Base-by-base conservation (phyloP, 148 eudicot species). In the Fagopyrum homotropicum region DNA sequence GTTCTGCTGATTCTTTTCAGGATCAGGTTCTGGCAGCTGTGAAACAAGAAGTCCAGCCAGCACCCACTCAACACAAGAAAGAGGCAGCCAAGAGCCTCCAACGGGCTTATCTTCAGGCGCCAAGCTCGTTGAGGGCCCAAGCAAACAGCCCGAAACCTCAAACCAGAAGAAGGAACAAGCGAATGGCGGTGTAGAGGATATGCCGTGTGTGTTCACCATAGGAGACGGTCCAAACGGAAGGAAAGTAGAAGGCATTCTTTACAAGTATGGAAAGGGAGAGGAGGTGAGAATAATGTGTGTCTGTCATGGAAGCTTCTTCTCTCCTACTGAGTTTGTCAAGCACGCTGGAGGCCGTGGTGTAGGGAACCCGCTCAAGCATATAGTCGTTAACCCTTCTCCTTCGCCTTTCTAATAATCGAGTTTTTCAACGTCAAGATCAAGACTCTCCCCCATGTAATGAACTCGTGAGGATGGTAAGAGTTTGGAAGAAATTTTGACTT, bases 341-440 rank as follows among this genome's bases (percentile, higher is more conserved):
- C 93, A 89, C 69, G 93, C 85, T 19, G 89, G 91, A 6, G 91
- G 93, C 1, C 84, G 80, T 4, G 89, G 86, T 43, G 89, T 89
- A n/a, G 79, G 72, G 59, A 70, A 89, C 71, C 93, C 91, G 5
- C 40, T 89, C 26, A 81, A 82, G 80, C 91, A 87, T 72, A 89
- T 89, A 15, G 83, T 87, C 51, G 86, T 89, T 26, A 84, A 73
- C 73, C 86, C 88, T 14, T 75, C 89, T 75, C 45, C 69, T 11
- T 63, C 45, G 45, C 6, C 69, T 6, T 63, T 63, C 69, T 63
- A 63, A 29, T 30, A 11, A 30, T 63, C 45, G 10, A 9, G 43
- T 9, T 9, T 29, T 29, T 61, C 43, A 29, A 22, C 10, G 16
- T 60, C 45, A 63, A 63, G 69, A 63, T 30, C 44, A 29, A 11